Base-by-base conservation (phyloP, 495 filamentous ascomycete genomes). In the Collariella sp. region DNA sequence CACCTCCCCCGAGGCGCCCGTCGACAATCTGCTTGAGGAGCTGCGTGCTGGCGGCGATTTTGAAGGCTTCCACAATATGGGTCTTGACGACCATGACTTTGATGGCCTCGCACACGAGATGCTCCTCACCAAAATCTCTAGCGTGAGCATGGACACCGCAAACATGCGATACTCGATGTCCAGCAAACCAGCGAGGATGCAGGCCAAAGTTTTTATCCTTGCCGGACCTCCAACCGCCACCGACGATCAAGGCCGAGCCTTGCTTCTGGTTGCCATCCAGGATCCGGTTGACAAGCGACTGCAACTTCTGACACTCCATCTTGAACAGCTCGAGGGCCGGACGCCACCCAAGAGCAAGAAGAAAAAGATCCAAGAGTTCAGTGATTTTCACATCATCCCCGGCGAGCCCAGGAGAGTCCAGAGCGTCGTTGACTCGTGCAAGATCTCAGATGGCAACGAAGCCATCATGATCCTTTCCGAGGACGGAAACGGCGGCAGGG, bases 1-100 rank as follows among this genome's bases (percentile, higher is more conserved):
- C 84, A 78, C 59, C 78, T 84, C 50, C 64, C n/a, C 80, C 19
- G 85, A 86, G 51, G 77, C 79, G 2, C 84, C 85, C 0, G 79
- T 87, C 35, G 88, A 91, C 61, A 81, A 77, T 46, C 70, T 89
- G 0, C 70, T 91, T 1, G 85, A 93, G 57, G 86, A 88, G 55
- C 72, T 90, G 19, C 70, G 72, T 24, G 68, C 72, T 26, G 75
- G 74, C 20, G 79, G 76, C 22, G 75, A 86, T 48, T 81, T 84
- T 53, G 81, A 86, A 52, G 82, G 82, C 0, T 83, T 88, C 49
- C 78, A 83, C 54, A 83, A 73, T 45, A 84, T 89, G 75, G 84
- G 82, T 15, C 71, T 87, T 20, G 82, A 85, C 44, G 86, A 87
- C 67, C 79, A 81, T 13, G 79, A 80, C 33, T 82, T 79, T 40